phyloP scores from a whole-genome alignment of 345 rosid species.

The Populus pruinosa region DNA sequence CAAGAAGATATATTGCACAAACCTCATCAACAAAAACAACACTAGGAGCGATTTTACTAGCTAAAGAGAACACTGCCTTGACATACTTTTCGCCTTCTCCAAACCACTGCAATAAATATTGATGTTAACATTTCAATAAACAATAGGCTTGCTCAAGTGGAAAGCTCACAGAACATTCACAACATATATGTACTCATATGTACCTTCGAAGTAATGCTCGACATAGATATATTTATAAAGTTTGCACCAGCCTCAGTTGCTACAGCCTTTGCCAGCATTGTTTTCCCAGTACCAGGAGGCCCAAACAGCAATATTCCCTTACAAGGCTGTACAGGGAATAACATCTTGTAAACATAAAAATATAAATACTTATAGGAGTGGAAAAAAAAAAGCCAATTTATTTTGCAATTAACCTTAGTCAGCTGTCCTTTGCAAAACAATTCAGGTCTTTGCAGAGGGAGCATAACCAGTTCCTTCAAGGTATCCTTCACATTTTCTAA shows the following conservation, averaged over 20 bases:
- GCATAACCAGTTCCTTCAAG: constrained; percentile 98
- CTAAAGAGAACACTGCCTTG: constrained; percentile 95
- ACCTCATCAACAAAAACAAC: constrained; percentile 98
- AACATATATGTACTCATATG: not conserved
- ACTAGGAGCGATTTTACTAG: constrained; percentile 98
- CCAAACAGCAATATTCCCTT: constrained; percentile 97
- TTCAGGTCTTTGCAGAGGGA: constrained; percentile 99
- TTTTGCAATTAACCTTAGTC: constrained; percentile 60
- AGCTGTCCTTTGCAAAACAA: constrained; percentile 96
- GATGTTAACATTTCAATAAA: not conserved
- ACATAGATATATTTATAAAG: constrained; percentile 99
- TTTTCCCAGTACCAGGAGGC: constrained; percentile 99
- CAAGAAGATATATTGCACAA: constrained; percentile 16
- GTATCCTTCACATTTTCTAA: constrained; percentile 97
- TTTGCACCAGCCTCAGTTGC: constrained; percentile 99
- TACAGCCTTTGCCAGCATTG: constrained; percentile 99
- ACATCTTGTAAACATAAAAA: not conserved
- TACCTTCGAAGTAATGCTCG: constrained; percentile 98
- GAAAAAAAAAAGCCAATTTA: not conserved
- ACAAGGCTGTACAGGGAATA: constrained; percentile 61
- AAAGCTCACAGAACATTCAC: not conserved
- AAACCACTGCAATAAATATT: constrained; percentile 78
- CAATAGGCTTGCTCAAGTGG: constrained; percentile 7
- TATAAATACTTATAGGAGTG: not conserved
- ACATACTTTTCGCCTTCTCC: constrained; percentile 99